Evolutionary conservation across 1,284 basidiomycete genomes (phyloP).

Genomic region (Sphagnurus paluster): DNA sequence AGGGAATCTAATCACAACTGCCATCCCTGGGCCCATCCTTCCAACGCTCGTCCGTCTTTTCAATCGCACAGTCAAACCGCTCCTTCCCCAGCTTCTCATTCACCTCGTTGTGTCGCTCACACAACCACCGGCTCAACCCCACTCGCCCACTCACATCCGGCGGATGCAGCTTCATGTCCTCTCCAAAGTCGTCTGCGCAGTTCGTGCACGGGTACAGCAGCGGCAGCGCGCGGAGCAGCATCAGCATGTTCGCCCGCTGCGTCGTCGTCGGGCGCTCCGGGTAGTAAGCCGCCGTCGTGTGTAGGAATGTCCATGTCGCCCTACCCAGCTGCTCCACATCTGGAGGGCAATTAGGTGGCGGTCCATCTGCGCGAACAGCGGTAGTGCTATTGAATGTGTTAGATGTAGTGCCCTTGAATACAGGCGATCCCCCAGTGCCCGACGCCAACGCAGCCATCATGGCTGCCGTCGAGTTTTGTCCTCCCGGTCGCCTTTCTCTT

Average conservation of each 20-base stretch:
- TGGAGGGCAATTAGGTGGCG: constrained; percentile 75
- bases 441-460: constrained; percentile 33
- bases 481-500: constrained; percentile 14
- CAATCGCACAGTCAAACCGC: constrained; percentile 73
- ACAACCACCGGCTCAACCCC: constrained; percentile 82
- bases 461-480: constrained; percentile 26
- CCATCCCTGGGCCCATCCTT: constrained; percentile 87
- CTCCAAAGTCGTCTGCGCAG: constrained; percentile 81
- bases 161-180: constrained; percentile 62
- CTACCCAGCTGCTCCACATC: constrained; percentile 86
- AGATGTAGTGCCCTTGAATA: too few species aligned
- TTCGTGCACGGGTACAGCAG: constrained; percentile 83
- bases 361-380: constrained; percentile 32
- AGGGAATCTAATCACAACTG: constrained; percentile 83
- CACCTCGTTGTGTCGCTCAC: constrained; percentile 89
- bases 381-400: constrained; percentile 28
- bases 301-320: constrained; percentile 95
- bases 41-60: constrained; percentile 79
- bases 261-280: constrained; percentile 71
- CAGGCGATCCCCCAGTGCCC: constrained; percentile 23
- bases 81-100: constrained; percentile 85
- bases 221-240: constrained; percentile 75
- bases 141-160: constrained; percentile 74
- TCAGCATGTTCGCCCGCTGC: constrained; percentile 81
- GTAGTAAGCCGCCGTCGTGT: constrained; percentile 92